Evolutionary conservation across 2,329 filamentous ascomycete genomes (phyloP).

Genomic region (Chrysoporthe cubensis): DNA sequence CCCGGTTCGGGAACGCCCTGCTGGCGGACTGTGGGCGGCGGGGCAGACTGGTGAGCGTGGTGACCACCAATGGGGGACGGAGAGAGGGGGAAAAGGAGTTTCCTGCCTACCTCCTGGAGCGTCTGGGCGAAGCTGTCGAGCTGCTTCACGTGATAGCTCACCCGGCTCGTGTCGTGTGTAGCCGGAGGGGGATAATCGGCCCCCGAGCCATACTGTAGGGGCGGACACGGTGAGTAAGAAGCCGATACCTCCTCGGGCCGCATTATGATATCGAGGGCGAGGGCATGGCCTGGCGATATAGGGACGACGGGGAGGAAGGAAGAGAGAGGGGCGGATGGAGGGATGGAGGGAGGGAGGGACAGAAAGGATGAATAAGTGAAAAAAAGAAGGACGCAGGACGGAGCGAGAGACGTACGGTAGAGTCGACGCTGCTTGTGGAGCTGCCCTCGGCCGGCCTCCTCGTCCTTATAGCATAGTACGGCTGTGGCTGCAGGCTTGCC

Average conservation of each 20-base stretch:
- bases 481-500: constrained; percentile 44
- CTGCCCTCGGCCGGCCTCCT: constrained; percentile 50
- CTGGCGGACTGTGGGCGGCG: constrained; percentile 50
- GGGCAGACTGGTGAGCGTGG: constrained; percentile 23
- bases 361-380: background rate
- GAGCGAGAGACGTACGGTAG: constrained; percentile 47
- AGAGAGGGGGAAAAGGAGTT: background rate
- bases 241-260: constrained; percentile 19
- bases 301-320: background rate
- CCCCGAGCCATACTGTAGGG: constrained; percentile 50
- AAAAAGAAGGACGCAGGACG: constrained; percentile 4
- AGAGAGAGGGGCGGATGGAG: background rate
- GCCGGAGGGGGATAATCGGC: constrained; percentile 46
- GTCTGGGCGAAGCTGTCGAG: constrained; percentile 58
- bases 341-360: background rate
- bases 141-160: constrained; percentile 62
- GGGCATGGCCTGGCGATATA: background rate
- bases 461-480: constrained; percentile 59
- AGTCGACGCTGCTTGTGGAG: constrained; percentile 53
- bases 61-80: background rate
- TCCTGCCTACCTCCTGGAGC: constrained; percentile 55
- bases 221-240: constrained; percentile 37
- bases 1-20: constrained; percentile 60
- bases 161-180: constrained; percentile 61
- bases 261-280: constrained; percentile 10